Evolutionary conservation across 1,284 basidiomycete species (phyloP).

Genomic region (Tremellales sp.): DNA sequence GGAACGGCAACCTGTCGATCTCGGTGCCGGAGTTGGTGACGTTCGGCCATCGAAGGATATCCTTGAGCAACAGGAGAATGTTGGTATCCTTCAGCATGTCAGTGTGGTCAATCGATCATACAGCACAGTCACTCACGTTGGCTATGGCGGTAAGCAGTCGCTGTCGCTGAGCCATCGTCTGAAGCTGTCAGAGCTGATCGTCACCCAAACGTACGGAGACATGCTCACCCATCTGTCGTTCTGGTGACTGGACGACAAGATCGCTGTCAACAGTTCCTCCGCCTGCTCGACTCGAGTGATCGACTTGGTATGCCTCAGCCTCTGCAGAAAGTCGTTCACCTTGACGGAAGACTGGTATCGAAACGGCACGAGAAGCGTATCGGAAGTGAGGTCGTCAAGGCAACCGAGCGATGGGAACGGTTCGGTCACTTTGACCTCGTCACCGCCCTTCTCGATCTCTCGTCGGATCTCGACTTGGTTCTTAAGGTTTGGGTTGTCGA

Average conservation of each 20-base stretch:
- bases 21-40: slow-evolving; percentile 50
- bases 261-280: background rate
- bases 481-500: background rate
- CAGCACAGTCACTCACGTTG: background rate
- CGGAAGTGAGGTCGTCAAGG: background rate
- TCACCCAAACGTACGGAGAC: background rate
- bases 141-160: background rate
- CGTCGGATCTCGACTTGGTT: background rate
- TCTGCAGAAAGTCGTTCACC: too few species aligned
- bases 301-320: too few species aligned
- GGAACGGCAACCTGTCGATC: slow-evolving; percentile 56
- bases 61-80: slow-evolving; percentile 54
- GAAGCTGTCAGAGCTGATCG: background rate
- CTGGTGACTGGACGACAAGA: background rate
- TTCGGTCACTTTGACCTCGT: background rate
- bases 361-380: background rate
- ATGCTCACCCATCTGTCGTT: background rate
- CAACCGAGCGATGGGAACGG: background rate
- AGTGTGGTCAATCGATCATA: too few species aligned
- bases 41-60: slow-evolving; percentile 54
- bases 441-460: background rate
- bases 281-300: background rate
- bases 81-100: slow-evolving; percentile 21
- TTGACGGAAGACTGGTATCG: too few species aligned
- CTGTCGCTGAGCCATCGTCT: background rate